A percentile compares a stretch with the other conserved stretches of the same genome.
Conservation (phyloP, 345 rosid species). For the Brassica carinata region DNA sequence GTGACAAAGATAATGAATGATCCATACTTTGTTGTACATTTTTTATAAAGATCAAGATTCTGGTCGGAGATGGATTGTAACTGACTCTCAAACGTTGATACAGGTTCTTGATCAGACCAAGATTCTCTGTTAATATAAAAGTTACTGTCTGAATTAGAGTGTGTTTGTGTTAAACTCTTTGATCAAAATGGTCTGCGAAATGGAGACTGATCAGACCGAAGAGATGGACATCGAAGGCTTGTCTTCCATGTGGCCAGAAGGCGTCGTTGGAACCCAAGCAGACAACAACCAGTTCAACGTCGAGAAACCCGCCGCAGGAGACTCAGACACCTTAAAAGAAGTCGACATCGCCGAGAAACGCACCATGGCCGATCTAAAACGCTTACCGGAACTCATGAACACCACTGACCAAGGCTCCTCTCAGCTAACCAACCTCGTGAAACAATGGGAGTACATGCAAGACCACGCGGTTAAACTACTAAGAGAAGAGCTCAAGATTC, state of each 20-base stretch:
- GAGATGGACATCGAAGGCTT: slow-evolving; percentile 86
- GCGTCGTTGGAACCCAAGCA: slow-evolving; percentile 52
- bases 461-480: slow-evolving; percentile 76
- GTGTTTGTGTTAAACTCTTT: slow-evolving; percentile 11
- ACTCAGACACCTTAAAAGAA: slow-evolving; percentile 88
- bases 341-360: slow-evolving; percentile 59
- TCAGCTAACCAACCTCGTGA: slow-evolving; percentile 80
- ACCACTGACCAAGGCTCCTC: slow-evolving; percentile 76
- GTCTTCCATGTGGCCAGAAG: slow-evolving; percentile 98
- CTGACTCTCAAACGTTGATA: not conserved
- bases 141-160: not conserved
- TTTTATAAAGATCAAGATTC: not conserved
- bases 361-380: slow-evolving; percentile 64
- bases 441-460: slow-evolving; percentile 86
- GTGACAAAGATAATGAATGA: too few species aligned
- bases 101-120: not conserved
- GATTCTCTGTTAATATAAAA: not conserved
- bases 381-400: slow-evolving; percentile 58
- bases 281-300: slow-evolving; percentile 91
- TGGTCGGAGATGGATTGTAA: not conserved
- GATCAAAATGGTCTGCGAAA: slow-evolving; percentile 50
- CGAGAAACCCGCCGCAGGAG: slow-evolving; percentile 72
- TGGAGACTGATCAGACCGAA: slow-evolving; percentile 70
- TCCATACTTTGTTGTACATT: not conserved
- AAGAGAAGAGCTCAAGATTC: slow-evolving; percentile 78